Percentiles rank a stretch among this genome's conserved stretches.
Evolutionary conservation across 208 protist species (phyloP).

Genomic region (Trypanosoma vivax): DNA sequence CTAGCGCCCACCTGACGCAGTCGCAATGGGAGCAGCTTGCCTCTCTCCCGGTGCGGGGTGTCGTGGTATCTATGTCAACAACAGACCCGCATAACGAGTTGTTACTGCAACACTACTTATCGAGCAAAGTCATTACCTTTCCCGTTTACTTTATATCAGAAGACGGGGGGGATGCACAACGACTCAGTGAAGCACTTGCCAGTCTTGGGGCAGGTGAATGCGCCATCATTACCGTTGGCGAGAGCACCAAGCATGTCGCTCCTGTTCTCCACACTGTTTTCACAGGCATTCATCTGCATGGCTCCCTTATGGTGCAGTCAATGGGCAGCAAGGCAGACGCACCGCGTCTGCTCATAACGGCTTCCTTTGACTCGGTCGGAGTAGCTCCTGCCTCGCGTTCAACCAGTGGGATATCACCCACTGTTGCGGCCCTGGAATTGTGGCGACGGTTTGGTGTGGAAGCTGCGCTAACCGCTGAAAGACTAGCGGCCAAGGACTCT

Average conservation of each 20-base stretch:
- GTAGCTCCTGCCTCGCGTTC: conserved; percentile 45
- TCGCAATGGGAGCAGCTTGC: conserved; percentile 25
- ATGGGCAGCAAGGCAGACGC: conserved; percentile 18
- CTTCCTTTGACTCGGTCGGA: conserved; percentile 68
- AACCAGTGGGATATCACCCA: conserved; percentile 40
- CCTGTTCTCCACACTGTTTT: conserved; percentile 37
- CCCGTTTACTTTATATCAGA: conserved; percentile 56
- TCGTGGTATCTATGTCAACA: conserved; percentile 42
- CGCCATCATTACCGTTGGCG: conserved; percentile 47
- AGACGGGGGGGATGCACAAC: conserved; percentile 12
- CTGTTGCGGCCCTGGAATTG: conserved; percentile 62
- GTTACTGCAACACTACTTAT: conserved; percentile 31
- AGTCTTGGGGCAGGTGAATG: conserved; percentile 15
- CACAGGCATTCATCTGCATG: conserved; percentile 23
- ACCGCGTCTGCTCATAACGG: conserved; percentile 54
- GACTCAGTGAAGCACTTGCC: conserved; percentile 17
- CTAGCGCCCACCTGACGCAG: conserved; percentile 34
- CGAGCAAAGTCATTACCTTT: conserved; percentile 13
- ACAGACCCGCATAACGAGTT: conserved; percentile 44
- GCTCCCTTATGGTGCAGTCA: conserved; percentile 23
- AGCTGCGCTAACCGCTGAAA: conserved; percentile 6
- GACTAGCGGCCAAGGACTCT: neutral
- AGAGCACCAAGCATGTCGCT: conserved; percentile 14
- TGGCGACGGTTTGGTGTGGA: conserved; percentile 47
- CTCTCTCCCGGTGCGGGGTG: conserved; percentile 23